A percentile compares a stretch with the other conserved stretches of the same genome.
These are phyloP conservation scores for Vitis hybrid DNA, from an alignment of 177 flowering plant species.

Conservation along the genomic window DNA sequence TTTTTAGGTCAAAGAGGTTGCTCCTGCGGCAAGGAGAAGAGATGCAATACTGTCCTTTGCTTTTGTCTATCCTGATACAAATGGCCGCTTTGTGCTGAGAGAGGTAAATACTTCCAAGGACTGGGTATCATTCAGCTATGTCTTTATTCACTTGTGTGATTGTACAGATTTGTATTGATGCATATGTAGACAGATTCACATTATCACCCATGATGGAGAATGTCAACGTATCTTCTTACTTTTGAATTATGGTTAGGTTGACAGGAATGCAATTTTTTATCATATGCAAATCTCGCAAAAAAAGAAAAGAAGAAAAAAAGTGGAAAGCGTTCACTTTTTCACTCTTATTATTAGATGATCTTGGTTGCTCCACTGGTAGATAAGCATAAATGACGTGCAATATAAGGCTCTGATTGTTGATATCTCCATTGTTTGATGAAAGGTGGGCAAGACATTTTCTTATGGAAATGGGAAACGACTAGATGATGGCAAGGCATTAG, in stretches of 20 bases:
- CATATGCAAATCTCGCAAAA: no score
- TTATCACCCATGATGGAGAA: background rate
- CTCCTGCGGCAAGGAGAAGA: slow-evolving; percentile 84
- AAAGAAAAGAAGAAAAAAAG: fast-evolving
- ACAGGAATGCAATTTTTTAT: no score
- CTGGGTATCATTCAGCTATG: no score
- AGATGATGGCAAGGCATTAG: slow-evolving; percentile 68
- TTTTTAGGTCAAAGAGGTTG: slow-evolving; percentile 85
- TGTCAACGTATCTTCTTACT: no score
- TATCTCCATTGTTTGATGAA: slow-evolving; percentile 18
- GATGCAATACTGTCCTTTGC: slow-evolving; percentile 90
- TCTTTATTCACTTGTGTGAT: no score
- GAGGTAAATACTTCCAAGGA: slow-evolving; percentile 37
- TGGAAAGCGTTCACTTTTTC: no score
- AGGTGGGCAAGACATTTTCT: slow-evolving; percentile 81
- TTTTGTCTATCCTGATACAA: slow-evolving; percentile 84
- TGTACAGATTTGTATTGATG: no score
- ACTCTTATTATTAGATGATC: no score
- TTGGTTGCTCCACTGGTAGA: background rate
- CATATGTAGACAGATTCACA: background rate
- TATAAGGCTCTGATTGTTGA: background rate
- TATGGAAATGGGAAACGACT: slow-evolving; percentile 60
- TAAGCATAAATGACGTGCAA: background rate
- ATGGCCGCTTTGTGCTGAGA: slow-evolving; percentile 69
- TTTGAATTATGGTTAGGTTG: no score